Evolutionary conservation across 768 basidiomycete genomes (phyloP).

Genomic region (Lactifluus piperatus): DNA sequence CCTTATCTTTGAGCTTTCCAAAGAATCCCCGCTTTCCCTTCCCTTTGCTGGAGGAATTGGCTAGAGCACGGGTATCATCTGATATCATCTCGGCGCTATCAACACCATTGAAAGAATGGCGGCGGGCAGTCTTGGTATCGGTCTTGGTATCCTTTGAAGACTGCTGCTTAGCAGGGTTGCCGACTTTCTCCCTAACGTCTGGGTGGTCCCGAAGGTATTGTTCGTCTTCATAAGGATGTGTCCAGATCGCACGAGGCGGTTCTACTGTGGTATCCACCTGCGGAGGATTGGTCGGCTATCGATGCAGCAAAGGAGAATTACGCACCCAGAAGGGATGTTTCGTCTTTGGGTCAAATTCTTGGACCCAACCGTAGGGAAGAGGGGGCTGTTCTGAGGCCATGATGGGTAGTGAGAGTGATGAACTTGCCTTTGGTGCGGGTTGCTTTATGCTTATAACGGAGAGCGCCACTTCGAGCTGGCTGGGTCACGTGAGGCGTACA

Average conservation of each 20-base stretch:
- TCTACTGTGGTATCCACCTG: conserved; percentile 56
- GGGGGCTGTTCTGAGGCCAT: conserved; percentile 27
- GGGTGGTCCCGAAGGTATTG: conserved; percentile 51
- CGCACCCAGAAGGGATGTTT: conserved; percentile 45
- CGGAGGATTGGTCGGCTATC: not conserved
- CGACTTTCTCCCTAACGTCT: conserved; percentile 33
- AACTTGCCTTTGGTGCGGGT: not conserved
- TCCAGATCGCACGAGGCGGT: conserved; percentile 64
- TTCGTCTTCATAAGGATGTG: conserved; percentile 63
- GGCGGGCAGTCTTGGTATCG: conserved; percentile 9
- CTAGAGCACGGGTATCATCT: not conserved
- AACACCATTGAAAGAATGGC: conserved; percentile 16
- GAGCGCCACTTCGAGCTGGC: too few relatives aligned
- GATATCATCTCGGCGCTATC: conserved; percentile 22
- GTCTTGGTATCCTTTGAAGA: not conserved
- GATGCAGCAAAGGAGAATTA: not conserved
- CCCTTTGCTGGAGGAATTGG: not conserved
- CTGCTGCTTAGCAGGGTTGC: conserved; percentile 2
- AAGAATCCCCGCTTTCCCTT: conserved; percentile 45
- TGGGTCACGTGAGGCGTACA: not conserved
- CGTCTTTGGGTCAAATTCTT: conserved; percentile 35
- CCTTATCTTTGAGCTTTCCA: conserved; percentile 53
- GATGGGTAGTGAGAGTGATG: conserved; percentile 5
- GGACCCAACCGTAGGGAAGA: conserved; percentile 51
- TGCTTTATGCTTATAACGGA: not conserved